phyloP scores from a whole-genome alignment of 1,139 yeast species.

The Geotrichum reessii region DNA sequence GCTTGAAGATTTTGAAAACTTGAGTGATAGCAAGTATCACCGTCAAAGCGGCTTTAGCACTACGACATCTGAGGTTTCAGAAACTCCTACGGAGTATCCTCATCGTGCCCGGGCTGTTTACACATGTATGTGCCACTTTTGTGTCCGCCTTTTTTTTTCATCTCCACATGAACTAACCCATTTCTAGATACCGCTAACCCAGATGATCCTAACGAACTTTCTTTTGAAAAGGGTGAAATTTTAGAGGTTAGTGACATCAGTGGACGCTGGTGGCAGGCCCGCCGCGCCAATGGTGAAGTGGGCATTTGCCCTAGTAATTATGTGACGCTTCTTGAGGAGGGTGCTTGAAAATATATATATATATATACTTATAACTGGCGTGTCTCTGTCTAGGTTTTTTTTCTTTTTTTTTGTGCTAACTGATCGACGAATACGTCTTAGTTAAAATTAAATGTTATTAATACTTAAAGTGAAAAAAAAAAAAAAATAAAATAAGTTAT shows the following conservation, averaged over 20 bases:
- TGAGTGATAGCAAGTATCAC: neutral
- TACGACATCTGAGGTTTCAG: conserved; percentile 21
- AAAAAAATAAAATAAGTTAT: too few relatives aligned
- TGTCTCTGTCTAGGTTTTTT: too few relatives aligned
- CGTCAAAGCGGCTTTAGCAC: neutral
- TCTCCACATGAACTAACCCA: neutral
- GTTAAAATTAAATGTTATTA: too few relatives aligned
- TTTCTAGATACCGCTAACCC: conserved; percentile 29
- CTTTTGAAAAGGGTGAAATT: conserved; percentile 84
- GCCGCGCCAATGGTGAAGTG: conserved; percentile 80
- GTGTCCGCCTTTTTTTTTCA: neutral
- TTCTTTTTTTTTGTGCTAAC: too few relatives aligned
- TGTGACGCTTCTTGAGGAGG: conserved; percentile 48
- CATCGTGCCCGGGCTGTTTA: conserved; percentile 67
- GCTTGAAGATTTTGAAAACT: neutral
- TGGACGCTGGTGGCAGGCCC: conserved; percentile 99
- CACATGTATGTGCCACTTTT: neutral
- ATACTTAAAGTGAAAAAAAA: too few relatives aligned
- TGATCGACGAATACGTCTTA: too few relatives aligned
- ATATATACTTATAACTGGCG: too few relatives aligned
- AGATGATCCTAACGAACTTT: conserved; percentile 87
- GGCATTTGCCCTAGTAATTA: conserved; percentile 97
- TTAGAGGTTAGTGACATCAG: conserved; percentile 87
- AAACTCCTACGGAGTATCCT: conserved; percentile 52
- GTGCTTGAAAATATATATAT: neutral